Conservation (phyloP, 2,329 filamentous ascomycete species). For the Arthrobotrys megalospora region DNA sequence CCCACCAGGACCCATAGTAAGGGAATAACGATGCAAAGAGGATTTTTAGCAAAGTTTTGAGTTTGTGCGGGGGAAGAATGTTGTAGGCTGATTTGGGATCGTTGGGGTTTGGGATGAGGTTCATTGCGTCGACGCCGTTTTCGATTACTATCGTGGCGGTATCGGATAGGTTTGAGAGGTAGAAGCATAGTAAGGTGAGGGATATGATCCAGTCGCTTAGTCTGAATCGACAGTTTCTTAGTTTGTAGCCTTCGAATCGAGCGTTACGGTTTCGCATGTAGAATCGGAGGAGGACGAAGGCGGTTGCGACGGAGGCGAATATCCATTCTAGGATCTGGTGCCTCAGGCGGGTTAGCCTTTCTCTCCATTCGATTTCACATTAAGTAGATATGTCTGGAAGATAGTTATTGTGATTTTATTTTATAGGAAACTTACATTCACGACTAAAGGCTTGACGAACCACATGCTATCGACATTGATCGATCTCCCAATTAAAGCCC, state of each 20-base stretch:
- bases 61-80: neutral
- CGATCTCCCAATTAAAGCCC: neutral
- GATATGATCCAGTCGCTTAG: constrained; percentile 32
- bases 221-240: constrained; percentile 13
- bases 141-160: constrained; percentile 28
- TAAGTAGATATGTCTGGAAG: neutral
- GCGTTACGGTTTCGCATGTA: constrained; percentile 36
- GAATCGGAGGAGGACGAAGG: constrained; percentile 25
- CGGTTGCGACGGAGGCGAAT: constrained; percentile 23
- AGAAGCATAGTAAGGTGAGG: constrained; percentile 37
- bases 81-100: constrained; percentile 24
- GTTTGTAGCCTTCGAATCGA: constrained; percentile 7
- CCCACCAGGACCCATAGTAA: constrained; percentile 43
- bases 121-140: constrained; percentile 30
- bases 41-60: constrained; percentile 25
- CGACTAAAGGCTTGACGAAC: constrained; percentile 18
- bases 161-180: constrained; percentile 19
- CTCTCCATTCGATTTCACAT: neutral
- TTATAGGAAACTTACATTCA: constrained; percentile 12
- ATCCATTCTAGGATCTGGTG: constrained; percentile 28
- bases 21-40: constrained; percentile 25
- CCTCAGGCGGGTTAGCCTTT: neutral
- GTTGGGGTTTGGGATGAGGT: neutral
- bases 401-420: neutral
- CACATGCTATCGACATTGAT: constrained; percentile 12